These are phyloP conservation scores for Malus domestica DNA, from an alignment of 306 rosid genomes.

Conservation along the genomic window DNA sequence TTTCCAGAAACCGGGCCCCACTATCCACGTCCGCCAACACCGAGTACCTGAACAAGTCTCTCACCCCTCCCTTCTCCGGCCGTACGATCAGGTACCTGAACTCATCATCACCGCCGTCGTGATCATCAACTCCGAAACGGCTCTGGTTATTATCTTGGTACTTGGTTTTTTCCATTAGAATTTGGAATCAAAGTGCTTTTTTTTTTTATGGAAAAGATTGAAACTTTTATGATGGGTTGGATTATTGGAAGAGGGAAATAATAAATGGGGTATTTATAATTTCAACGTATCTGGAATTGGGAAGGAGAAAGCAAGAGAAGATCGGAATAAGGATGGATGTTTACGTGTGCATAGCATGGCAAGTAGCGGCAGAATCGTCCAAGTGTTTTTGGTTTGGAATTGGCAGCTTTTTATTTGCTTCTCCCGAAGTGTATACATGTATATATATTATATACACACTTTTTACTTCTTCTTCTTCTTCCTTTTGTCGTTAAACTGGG, in stretches of 20 bases:
- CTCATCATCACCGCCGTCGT: constrained; percentile 2
- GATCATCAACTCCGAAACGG: background rate
- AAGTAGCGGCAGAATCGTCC: background rate
- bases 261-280: background rate
- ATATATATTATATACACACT: no score
- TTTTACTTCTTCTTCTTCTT: no score
- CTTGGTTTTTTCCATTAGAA: constrained; percentile 7
- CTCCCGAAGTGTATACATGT: background rate
- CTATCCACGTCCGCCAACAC: constrained; percentile 15
- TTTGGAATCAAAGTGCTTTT: background rate
- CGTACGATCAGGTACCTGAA: constrained; percentile 40
- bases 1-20: constrained; percentile 33
- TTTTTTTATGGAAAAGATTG: background rate
- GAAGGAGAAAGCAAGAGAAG: background rate
- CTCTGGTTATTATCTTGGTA: background rate
- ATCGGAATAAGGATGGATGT: background rate
- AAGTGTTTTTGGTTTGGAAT: background rate
- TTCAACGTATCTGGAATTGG: background rate
- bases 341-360: background rate
- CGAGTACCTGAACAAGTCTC: constrained; percentile 36
- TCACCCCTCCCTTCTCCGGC: constrained; percentile 51
- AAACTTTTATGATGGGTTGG: background rate
- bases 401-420: background rate
- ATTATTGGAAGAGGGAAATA: background rate
- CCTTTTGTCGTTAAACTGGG: background rate